These are phyloP conservation scores for Fragaria ananassa DNA, from an alignment of 306 rosid species.

Conservation along the genomic window DNA sequence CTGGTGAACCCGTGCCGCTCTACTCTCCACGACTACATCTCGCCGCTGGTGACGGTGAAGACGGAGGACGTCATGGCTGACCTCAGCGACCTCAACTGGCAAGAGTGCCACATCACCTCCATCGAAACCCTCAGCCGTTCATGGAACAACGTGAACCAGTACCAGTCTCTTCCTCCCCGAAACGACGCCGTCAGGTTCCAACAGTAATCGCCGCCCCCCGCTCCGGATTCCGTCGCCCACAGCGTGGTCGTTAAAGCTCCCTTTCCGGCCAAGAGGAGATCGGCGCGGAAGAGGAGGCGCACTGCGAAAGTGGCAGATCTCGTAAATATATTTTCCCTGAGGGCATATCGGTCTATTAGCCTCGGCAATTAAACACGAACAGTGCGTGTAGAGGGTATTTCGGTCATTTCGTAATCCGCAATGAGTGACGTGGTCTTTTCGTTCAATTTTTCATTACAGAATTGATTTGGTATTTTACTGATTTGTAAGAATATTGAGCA, in stretches of 20 bases:
- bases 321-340: not conserved
- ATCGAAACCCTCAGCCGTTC: constrained; percentile 38
- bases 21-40: constrained; percentile 46
- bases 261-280: not conserved
- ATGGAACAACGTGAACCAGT: not conserved
- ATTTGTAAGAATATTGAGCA: not conserved
- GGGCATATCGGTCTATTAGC: not conserved
- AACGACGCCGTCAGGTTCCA: not conserved
- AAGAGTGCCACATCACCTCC: constrained; percentile 76
- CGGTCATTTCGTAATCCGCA: not conserved
- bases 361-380: not conserved
- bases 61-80: constrained; percentile 52
- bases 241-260: not conserved
- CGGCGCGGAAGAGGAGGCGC: constrained; percentile 20
- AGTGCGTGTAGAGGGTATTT: not conserved
- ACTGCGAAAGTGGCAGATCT: not conserved
- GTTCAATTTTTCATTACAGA: not conserved
- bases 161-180: not conserved
- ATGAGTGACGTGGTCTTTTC: not conserved
- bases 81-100: constrained; percentile 63
- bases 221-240: not conserved
- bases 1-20: constrained; percentile 60
- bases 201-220: not conserved
- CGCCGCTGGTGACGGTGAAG: constrained; percentile 32
- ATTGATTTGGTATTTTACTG: not conserved